Conservation (phyloP, 306 rosid genomes). For the Cicer yamashitae region DNA sequence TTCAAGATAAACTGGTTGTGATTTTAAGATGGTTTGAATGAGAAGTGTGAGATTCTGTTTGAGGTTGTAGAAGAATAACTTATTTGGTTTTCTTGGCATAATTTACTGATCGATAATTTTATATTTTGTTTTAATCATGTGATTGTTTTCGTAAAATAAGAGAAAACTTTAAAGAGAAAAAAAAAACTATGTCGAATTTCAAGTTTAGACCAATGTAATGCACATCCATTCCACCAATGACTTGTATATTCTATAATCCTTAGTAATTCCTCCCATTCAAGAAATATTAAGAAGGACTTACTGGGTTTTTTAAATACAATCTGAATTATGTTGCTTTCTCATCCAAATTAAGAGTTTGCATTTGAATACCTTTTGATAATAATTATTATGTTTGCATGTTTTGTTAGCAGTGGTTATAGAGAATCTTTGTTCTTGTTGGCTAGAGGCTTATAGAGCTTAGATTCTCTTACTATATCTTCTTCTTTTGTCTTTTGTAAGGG, state of each 20-base stretch:
- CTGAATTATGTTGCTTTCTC: constrained; percentile 18
- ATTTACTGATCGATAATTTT: neutral
- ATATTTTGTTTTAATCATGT: neutral
- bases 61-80: constrained; percentile 17
- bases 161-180: neutral
- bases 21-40: neutral
- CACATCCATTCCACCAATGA: neutral
- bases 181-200: neutral
- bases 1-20: neutral
- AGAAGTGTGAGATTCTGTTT: neutral
- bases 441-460: neutral
- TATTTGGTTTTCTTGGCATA: constrained; percentile 21
- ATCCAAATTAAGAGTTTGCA: constrained; percentile 8
- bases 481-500: neutral
- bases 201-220: constrained; percentile 5
- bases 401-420: neutral
- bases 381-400: neutral
- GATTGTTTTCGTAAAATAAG: neutral
- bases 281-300: neutral
- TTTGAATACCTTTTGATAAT: neutral
- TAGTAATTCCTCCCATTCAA: constrained; percentile 3
- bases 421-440: constrained; percentile 9
- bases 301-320: neutral
- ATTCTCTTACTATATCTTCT: neutral
- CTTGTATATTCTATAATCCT: neutral